Evolutionary conservation across 1,139 yeast species (phyloP).

Genomic region (Pichia sp.): DNA sequence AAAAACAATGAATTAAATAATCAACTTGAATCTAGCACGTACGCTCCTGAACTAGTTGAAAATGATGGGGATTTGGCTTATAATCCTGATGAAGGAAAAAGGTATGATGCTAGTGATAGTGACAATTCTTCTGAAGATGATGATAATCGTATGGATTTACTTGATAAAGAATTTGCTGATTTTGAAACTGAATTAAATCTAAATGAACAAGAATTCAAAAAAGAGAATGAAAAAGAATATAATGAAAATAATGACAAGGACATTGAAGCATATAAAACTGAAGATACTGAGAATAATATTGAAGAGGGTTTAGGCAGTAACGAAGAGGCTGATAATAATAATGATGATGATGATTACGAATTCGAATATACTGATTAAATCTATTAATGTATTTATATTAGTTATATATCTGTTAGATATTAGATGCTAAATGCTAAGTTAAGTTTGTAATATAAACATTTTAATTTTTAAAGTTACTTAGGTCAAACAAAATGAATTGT

Average conservation of each 20-base stretch:
- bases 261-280: not conserved
- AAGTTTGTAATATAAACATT: too few species aligned
- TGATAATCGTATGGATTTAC: constrained; percentile 7
- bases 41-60: not conserved
- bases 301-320: constrained; percentile 3
- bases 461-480: too few species aligned
- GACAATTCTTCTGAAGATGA: not conserved
- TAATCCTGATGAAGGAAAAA: constrained; percentile 5
- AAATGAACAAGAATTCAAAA: not conserved
- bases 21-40: too few species aligned
- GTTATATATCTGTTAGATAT: too few species aligned
- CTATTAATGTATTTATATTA: not conserved
- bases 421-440: too few species aligned
- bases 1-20: not conserved
- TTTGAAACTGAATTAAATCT: constrained; percentile 6
- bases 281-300: not conserved
- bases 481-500: too few species aligned
- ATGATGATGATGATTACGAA: constrained; percentile 26
- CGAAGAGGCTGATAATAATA: constrained; percentile 17
- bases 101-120: not conserved
- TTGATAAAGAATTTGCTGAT: constrained; percentile 13
- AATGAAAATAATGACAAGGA: not conserved
- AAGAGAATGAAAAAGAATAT: not conserved
- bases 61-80: constrained; percentile 6
- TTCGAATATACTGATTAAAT: constrained; percentile 29